Evolutionary conservation across 768 basidiomycete species (phyloP).

Genomic region (Serendipita sp.): DNA sequence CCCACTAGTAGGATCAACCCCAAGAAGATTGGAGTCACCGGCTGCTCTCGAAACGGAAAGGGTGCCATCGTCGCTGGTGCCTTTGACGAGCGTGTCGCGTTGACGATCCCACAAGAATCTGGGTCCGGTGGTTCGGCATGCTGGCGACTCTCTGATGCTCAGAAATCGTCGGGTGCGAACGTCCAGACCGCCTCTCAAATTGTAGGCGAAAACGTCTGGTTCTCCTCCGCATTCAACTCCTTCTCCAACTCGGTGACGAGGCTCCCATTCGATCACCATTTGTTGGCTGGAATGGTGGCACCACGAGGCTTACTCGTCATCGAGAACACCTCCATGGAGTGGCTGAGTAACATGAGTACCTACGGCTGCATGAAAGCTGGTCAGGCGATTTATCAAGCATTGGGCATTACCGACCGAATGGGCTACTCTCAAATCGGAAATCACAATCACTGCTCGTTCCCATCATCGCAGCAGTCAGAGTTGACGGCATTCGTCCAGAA

Average conservation of each 20-base stretch:
- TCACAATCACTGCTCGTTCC: slow-evolving; percentile 12
- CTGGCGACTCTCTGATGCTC: slow-evolving; percentile 12
- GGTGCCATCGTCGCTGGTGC: slow-evolving; percentile 13
- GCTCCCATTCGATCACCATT: slow-evolving; percentile 13
- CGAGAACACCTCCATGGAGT: slow-evolving; percentile 13
- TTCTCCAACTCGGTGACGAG: slow-evolving; percentile 9
- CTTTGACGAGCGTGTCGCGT: slow-evolving; percentile 12
- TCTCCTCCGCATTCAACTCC: slow-evolving; percentile 10
- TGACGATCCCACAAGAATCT: slow-evolving; percentile 14
- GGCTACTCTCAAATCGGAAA: slow-evolving; percentile 12
- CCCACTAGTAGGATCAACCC: slow-evolving; percentile 8
- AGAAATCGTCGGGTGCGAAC: slow-evolving; percentile 6
- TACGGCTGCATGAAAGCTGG: slow-evolving; percentile 12
- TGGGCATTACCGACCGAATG: slow-evolving; percentile 9
- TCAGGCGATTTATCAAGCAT: slow-evolving; percentile 10
- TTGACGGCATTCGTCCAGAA: slow-evolving; percentile 12
- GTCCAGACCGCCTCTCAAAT: slow-evolving; percentile 13
- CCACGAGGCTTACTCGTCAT: slow-evolving; percentile 11
- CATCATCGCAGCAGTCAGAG: slow-evolving; percentile 8
- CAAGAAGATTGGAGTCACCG: slow-evolving; percentile 11
- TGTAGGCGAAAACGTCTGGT: slow-evolving; percentile 14
- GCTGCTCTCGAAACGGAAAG: slow-evolving; percentile 14
- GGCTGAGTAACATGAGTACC: slow-evolving; percentile 10
- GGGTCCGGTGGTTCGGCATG: slow-evolving; percentile 12
- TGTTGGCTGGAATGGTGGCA: slow-evolving; percentile 11